Evolutionary conservation across 345 rosid genomes (phyloP).

Genomic region (Brassica carinata): DNA sequence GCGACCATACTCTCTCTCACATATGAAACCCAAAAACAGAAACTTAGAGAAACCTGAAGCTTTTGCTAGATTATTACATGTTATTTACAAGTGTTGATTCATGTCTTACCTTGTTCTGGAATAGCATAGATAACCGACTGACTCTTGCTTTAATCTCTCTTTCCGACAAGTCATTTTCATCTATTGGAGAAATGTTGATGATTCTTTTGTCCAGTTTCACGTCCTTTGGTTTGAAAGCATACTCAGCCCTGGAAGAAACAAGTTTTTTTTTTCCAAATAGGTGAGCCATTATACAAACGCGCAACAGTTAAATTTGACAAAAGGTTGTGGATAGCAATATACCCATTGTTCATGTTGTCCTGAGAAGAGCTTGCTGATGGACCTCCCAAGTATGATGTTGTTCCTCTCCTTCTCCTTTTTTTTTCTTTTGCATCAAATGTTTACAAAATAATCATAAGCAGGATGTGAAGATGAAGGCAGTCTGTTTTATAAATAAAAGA

Average conservation of each 20-base stretch:
- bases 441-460: conserved; percentile 9
- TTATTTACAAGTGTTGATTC: neutral
- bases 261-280: neutral
- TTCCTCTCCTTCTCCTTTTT: conserved; percentile 34
- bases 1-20: conserved; percentile 56
- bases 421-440: conserved; percentile 28
- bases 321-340: conserved; percentile 30
- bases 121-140: conserved; percentile 52
- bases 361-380: conserved; percentile 49
- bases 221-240: conserved; percentile 91
- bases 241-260: conserved; percentile 57
- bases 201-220: conserved; percentile 47
- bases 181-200: conserved; percentile 50
- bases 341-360: conserved; percentile 66
- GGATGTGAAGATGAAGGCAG: conserved; percentile 1
- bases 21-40: conserved; percentile 13
- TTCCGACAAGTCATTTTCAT: conserved; percentile 57
- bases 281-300: conserved; percentile 3
- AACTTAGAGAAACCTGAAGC: conserved; percentile 1
- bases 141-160: conserved; percentile 71
- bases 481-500: neutral
- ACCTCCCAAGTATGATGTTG: conserved; percentile 44
- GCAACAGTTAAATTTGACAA: neutral
- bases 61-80: neutral
- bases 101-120: conserved; percentile 65